These are phyloP conservation scores for Trichophyton schoenleinii DNA, from an alignment of 2,329 filamentous ascomycete species.

Conservation along the genomic window DNA sequence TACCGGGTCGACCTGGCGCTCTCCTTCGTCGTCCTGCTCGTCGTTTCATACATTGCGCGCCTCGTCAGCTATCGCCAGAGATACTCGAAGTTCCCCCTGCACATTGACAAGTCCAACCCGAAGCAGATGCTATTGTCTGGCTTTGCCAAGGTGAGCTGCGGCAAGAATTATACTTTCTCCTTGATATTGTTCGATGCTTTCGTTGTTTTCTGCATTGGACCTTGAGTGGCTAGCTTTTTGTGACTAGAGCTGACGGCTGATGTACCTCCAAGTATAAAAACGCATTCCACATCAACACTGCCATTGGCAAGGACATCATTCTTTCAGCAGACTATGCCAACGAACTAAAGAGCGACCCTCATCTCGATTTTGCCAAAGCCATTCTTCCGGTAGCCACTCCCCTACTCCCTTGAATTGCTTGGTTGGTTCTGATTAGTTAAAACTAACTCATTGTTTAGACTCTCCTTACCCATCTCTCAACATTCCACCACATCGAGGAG, in stretches of 20 bases:
- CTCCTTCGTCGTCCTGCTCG: neutral
- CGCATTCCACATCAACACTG: conserved; percentile 13
- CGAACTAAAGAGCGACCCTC: conserved; percentile 16
- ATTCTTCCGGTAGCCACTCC: neutral
- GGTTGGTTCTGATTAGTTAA: neutral
- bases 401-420: no score
- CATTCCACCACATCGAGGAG: conserved; percentile 10
- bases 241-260: neutral
- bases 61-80: neutral
- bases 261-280: conserved; percentile 1
- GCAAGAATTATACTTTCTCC: no score
- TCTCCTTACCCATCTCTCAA: conserved; percentile 9
- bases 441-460: conserved; percentile 4
- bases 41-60: neutral
- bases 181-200: no score
- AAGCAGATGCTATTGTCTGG: neutral
- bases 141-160: neutral
- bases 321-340: conserved; percentile 15
- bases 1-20: neutral
- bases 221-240: no score
- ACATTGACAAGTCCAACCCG: neutral
- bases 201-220: neutral
- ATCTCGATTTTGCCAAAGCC: conserved; percentile 13
- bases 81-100: neutral
- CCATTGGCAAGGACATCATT: conserved; percentile 15